Evolutionary conservation across 768 basidiomycete genomes (phyloP), one percentile per base, ranked within the genome.

Genomic region (Leucosporidium creatinivorum): DNA sequence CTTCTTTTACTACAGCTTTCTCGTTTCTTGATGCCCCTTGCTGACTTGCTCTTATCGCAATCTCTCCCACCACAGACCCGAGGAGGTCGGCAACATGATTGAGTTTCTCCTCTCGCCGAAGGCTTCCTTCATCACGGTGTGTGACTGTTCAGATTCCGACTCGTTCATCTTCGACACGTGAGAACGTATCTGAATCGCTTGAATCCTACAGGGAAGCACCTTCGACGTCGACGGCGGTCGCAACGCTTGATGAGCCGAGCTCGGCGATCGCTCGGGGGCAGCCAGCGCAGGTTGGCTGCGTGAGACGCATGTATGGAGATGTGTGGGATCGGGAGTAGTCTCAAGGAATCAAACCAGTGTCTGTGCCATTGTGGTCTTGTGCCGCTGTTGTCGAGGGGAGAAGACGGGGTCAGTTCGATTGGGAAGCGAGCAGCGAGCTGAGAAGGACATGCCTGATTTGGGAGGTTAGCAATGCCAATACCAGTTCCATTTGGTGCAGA

Each of bases 381-480:
- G 96, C 83, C 89, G 87, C 93, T 97, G 78, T 21, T 48, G 56
- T 50, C 47, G 47, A 49, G 36, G 54, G 8, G 39, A 44, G 23
- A 26, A 69, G 18, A 68, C 13, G 51, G n/a, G 28, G 15, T 39
- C 33, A 61, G n/a, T 44, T 17, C n/a, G 39, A 15, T 13, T 30
- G 58, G 30, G 49, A 33, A n/a, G 25, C 36, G 65, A 61, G 44
- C 15, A 25, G 44, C n/a, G 62, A n/a, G 15, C 28, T 18, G 8
- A 15, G 21, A 12, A 28, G 84, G 69, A 33, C 33, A 33, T 59
- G 93, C 93, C 85, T 98, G 96, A 84, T 97, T 98, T 60, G 94
- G 96, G 74, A 99, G 83, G 82, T 97, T 97, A 77, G 91, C 89
- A 77, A 93, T 93, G 73, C 91, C 91, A 28, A 66, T 70, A 2